Conservation (phyloP, 202 grass and related monocot species). For the Bolboschoenoplectus hybrid region DNA sequence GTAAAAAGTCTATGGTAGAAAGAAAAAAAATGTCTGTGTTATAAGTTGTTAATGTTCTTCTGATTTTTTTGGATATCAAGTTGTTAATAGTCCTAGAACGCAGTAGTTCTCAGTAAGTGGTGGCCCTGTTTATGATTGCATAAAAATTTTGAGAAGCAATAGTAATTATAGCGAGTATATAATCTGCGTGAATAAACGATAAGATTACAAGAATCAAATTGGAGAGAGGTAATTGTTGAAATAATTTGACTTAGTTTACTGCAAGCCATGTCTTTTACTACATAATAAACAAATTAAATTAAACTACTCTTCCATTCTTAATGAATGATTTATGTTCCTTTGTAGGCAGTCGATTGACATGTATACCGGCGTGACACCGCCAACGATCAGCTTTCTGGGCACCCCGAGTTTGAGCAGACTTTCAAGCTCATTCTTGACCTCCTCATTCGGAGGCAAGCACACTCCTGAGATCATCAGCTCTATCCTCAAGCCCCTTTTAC, state of each 20-base stretch:
- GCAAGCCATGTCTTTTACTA: not conserved
- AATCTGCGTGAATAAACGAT: too few relatives aligned
- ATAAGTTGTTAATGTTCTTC: not conserved
- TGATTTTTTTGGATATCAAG: too few relatives aligned
- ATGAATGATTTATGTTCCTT: slow-evolving; percentile 22
- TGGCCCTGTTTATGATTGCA: not conserved
- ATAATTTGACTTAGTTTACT: not conserved
- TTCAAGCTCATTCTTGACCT: slow-evolving; percentile 74
- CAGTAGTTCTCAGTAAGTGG: too few relatives aligned
- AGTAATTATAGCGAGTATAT: too few relatives aligned
- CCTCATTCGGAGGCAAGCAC: slow-evolving; percentile 69
- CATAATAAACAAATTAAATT: not conserved
- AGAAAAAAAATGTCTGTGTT: too few relatives aligned
- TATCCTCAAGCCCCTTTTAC: slow-evolving; percentile 72
- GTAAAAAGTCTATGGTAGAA: too few relatives aligned
- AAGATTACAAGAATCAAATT: too few relatives aligned
- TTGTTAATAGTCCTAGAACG: not conserved
- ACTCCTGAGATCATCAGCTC: slow-evolving; percentile 66
- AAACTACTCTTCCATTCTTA: not conserved
- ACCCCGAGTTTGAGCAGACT: slow-evolving; percentile 73
- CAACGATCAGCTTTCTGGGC: slow-evolving; percentile 72
- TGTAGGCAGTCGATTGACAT: slow-evolving; percentile 94
- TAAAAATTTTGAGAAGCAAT: not conserved
- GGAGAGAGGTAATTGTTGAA: not conserved
- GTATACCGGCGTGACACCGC: slow-evolving; percentile 67